Base-by-base conservation (phyloP, 176 grass and related monocot species). In the Carex myosuroides region DNA sequence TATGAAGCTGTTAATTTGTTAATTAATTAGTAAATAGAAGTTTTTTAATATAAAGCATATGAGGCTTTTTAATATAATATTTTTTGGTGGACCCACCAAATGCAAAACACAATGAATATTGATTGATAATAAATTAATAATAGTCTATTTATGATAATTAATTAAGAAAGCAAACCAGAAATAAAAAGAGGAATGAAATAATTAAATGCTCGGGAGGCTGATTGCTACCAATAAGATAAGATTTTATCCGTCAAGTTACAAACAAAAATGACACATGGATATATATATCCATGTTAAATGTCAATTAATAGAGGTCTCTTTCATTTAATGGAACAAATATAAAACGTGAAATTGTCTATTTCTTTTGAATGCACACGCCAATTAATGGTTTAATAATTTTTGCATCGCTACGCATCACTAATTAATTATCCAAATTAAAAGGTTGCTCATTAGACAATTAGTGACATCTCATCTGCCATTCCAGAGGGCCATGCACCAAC, bases 291-390 rank as follows among this genome's bases (percentile, higher is more conserved):
- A 58, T 58, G 56, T 17, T 58, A 6, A 57, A 58, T 58, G 61
- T 64, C 71, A 53, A 53, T 76, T 76, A 60, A 80, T 61, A 61
- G 55, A 61, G 53, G 79, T 81, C 17, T 13, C 79, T 42, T 81
- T 81, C 79, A 44, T 1, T 54, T 30, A 76, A 55, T 76, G 22
- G 54, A 55, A 55, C 48, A 55, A 76, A 12, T 55, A 55, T 30
- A 8, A 29, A 24, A 76, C 9, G 48, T 29, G 26, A 74, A 74
- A 12, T 55, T 54, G 72, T 55, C 48, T 12, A 50, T 50, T 17
- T 50, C 22, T 16, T 76, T 76, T 30, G 21, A 26, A 14, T 9
- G 3, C 50, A 13, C 18, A 9, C 50, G 66, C 66, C n/a, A 70
- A 41, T 18, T 20, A 48, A 21, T 52, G 13, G 32, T 26, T 53